Base-by-base conservation (phyloP, 441 rosid genomes). In the Arabidopsis hybrid region DNA sequence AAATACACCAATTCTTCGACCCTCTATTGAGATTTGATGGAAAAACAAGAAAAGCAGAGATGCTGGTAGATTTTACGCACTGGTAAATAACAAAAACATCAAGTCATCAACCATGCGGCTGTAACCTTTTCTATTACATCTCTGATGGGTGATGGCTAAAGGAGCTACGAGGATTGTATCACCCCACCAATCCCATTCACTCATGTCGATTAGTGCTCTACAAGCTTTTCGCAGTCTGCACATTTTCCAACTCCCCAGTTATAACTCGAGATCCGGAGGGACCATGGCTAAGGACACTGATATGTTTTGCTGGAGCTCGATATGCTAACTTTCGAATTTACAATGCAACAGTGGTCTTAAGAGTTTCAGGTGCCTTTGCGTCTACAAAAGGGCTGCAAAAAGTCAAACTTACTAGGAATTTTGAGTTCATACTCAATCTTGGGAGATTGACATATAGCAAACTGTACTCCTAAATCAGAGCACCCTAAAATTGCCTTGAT, bases 221-320 rank as follows among this genome's bases (percentile, higher is more conserved):
- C 57, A 32, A 43, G 51, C 3, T 12, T 35, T 40, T 60, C 47
- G 40, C n/a, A 39, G 32, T 16, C 16, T 11, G 65, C 18, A 43
- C n/a, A 40, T n/a, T 55, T 32, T 43, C 31, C 21, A 42, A 7
- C 8, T 43, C 64, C 13, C 31, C 7, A 8, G 8, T 34, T 29
- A 58, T 40, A 29, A 39, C 14, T 32, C 7, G 4, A 55, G 62
- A 40, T 51, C 16, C 2, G 4, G 42, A 42, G 18, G 18, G 16
- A 68, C 18, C 8, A 35, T 53, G 39, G 61, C 53, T 46, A 13
- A 70, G 53, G 29, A 39, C n/a, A 53, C 32, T 53, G 16, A 39
- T 51, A 61, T 5, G 9, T 42, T 36, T 36, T 0, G 29, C 50
- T 35, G 52, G 31, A 31, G 36, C 26, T 52, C 1, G 16, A 52